Percentiles rank a stretch among this genome's conserved stretches.
These are phyloP conservation scores for Mangifera indica DNA, from an alignment of 345 rosid genomes.

Conservation along the genomic window DNA sequence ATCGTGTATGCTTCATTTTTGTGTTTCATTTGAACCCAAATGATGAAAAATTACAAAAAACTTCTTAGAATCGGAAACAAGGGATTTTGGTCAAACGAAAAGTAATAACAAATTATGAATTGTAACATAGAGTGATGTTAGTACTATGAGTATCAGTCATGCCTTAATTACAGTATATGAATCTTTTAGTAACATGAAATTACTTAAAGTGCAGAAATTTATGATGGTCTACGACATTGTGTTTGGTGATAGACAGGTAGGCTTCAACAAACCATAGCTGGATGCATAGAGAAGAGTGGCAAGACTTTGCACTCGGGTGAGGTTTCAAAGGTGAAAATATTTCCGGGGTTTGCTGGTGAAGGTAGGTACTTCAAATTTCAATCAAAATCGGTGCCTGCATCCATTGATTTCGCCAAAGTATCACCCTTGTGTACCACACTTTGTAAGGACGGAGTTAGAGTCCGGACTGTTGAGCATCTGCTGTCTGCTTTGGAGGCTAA, in stretches of 20 bases:
- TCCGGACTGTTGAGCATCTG: constrained; percentile 85
- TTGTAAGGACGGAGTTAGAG: constrained; percentile 42
- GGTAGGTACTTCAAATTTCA: constrained; percentile 64
- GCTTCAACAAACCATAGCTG: constrained; percentile 69
- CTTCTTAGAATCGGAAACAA: not conserved
- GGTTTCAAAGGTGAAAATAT: constrained; percentile 54
- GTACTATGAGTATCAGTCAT: no score
- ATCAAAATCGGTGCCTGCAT: constrained; percentile 58
- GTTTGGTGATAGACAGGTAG: constrained; percentile 52
- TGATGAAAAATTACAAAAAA: no score
- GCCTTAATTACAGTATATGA: no score
- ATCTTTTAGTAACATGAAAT: not conserved
- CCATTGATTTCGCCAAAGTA: constrained; percentile 49
- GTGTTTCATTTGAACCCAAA: not conserved
- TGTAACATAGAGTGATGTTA: no score
- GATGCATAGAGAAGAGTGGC: constrained; percentile 52
- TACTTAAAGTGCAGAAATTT: not conserved
- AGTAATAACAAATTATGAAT: no score
- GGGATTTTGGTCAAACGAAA: no score
- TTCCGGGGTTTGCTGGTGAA: constrained; percentile 64
- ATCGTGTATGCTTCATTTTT: not conserved
- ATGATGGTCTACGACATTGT: not conserved
- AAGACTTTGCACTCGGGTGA: constrained; percentile 68
- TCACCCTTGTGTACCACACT: constrained; percentile 80
- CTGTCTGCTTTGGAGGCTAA: constrained; percentile 81